Base-by-base conservation (phyloP, 352 stramenopile species). In the Ophiocytium majus region DNA sequence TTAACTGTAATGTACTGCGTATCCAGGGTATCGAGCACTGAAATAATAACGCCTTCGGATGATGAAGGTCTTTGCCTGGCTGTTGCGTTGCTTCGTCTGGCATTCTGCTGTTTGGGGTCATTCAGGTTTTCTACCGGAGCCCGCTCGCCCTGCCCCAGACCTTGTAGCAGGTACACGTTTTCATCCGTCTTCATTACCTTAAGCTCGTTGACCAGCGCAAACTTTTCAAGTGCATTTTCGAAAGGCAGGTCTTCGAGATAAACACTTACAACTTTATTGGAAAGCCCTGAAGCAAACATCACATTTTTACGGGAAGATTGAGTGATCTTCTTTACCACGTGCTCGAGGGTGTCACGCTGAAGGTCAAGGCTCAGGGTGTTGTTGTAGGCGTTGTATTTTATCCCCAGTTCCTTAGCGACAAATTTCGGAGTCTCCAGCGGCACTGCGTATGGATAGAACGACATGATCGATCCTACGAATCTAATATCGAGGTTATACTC, bases 171-270 rank as follows among this genome's bases (percentile, higher is more conserved):
- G 28, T 23, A 71, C 23, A 71, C 23, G 28, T 71, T 28, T 23
- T 71, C 57, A 28, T 71, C 57, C 28, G 57, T 71, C 28, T 71
- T 71, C 57, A 71, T 28, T 71, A 71, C 57, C 57, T 71, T 71
- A 23, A 71, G 57, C 23, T 71, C 28, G 57, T 71, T 71, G 23
- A 28, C 57, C 19, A 23, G 28, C 19, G 57, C 57, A 23, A 71
- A 23, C 28, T 71, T 71, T 28, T 71, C 28, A 23, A 71, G 28
- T 23, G 57, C 57, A 71, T 71, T 71, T 28, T 71, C 57, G 23
- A 71, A 71, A 28, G 57, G 57, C 23, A 28, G 19, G 28, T 71
- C 57, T 71, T 71, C 57, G 28, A 71, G 23, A 71, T 71, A 71
- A 23, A 71, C 57, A 71, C 57, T 71, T 28, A 71, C 57, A 23